Evolutionary conservation across 305 asterid genomes (phyloP).

Genomic region (Lippia alba): DNA sequence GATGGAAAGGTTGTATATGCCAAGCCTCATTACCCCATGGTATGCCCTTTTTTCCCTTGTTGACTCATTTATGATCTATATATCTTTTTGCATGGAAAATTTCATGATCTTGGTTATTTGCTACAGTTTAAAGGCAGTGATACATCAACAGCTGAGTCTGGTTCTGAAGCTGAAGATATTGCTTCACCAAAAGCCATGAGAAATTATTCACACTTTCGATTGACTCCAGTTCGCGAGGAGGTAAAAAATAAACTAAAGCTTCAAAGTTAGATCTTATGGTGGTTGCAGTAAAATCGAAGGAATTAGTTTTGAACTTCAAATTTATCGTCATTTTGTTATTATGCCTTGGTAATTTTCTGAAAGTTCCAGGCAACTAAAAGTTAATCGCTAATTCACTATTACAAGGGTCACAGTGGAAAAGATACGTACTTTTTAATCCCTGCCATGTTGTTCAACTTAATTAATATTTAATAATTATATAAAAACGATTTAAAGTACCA

Average conservation of each 20-base stretch:
- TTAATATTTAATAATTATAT: no score
- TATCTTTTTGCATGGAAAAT: constrained; percentile 14
- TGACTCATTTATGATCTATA: constrained; percentile 17
- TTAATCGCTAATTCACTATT: not conserved
- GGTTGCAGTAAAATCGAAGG: not conserved
- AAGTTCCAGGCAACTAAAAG: no score
- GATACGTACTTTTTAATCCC: not conserved
- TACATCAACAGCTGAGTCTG: constrained; percentile 93
- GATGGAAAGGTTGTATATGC: constrained; percentile 94
- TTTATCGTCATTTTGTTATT: constrained; percentile 1
- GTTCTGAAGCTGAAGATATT: constrained; percentile 98
- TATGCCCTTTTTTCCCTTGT: constrained; percentile 37
- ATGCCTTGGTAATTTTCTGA: not conserved
- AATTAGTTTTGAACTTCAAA: not conserved
- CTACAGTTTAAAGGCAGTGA: constrained; percentile 85
- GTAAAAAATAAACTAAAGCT: constrained; percentile 44
- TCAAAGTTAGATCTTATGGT: constrained; percentile 10
- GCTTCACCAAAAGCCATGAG: constrained; percentile 83
- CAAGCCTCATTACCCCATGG: constrained; percentile 79
- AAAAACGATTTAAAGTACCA: not conserved
- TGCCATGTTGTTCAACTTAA: no score
- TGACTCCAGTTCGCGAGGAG: constrained; percentile 99
- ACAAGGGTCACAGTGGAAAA: not conserved
- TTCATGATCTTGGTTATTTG: constrained; percentile 25
- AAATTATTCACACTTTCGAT: constrained; percentile 76